Evolutionary conservation across 768 basidiomycete species (phyloP), one percentile per base, ranked within the genome.

Genomic region (Leucosporidium scottii): DNA sequence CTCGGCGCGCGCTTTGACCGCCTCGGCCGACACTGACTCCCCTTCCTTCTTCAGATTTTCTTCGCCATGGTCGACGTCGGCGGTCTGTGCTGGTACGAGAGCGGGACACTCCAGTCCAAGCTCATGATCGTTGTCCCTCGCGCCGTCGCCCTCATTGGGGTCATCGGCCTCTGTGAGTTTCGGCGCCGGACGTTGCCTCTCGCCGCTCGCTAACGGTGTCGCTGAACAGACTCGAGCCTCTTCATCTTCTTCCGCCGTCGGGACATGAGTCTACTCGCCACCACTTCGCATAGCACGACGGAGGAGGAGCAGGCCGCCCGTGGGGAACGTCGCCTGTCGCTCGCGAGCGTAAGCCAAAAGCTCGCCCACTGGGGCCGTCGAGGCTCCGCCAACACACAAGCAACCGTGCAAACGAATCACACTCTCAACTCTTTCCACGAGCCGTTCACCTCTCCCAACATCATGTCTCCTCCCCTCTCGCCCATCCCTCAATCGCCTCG

Each of bases 241-340:
- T 64, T 66, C 49, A 18, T 67, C 50, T 67, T 64, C 66, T 70
- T 70, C 56, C 62, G 63, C n/a, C 55, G 36, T 0, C 69, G 69
- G 1, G 66, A 70, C 54, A 39, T 67, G 25, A 49, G 57, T 27
- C 28, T 64, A 1, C 60, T 70, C 62, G 66, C 59, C 6, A 49
- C 59, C 30, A 39, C 31, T 13, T 27, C 59, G 13, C 31, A 54
- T 15, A 20, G 47, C 1, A 31, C 63, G 27, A 25, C 44, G 3
- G 27, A 31, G 54, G 51, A 54, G 9, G 63, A 64, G 27, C 34
- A 48, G 21, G 10, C 2, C 27, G n/a, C 27, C 28, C 23, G 21
- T 7, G 12, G n/a, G n/a, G n/a, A 23, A 9, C n/a, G 51, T 27
- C 51, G 51, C 51, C 27, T 23, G 12, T 27, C 51, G 12, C 51